Evolutionary conservation across 2,329 filamentous ascomycete species (phyloP), one percentile per base, ranked within the genome.

Genomic region (Aspergillus felis): DNA sequence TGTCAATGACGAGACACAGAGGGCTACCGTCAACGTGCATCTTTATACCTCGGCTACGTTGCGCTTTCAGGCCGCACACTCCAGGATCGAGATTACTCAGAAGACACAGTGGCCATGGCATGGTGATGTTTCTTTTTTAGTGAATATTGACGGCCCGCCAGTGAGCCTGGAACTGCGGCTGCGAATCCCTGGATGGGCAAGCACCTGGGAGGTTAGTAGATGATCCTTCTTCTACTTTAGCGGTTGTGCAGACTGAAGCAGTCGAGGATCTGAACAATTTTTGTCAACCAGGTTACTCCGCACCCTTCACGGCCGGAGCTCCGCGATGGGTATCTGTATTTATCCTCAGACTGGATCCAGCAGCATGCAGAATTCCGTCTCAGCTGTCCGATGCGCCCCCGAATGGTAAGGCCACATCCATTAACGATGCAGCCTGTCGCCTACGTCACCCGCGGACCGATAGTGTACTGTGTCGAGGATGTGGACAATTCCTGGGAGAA

Each of bases 401-500:
- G 80, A 32, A 78, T 79, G 52, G 62, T 84, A 3, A 68, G 77
- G 2, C 82, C 84, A 0, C 81, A 86, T 62, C 83, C 83, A 0
- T 81, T 81, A 61, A 82, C 83, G 0, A 81, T 81, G 61, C 82
- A 85, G 63, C 70, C 78, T n/a, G 82, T 80, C 2, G 61, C 84
- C 41, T 76, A 80, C 1, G 67, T 87, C 6, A 82, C 79, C 2
- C 77, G 84, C 3, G 85, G 85, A 0, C 84, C 84, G 0, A 65
- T 87, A 5, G 73, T 87, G 4, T 87, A 87, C 67, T 87, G 84
- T 57, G 77, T 82, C 3, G 85, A 87, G 64, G 84, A 87, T 55
- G 64, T 76, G 6, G 84, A 87, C 62, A 84, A 86, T 56, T 38
- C 59, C 20, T 53, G 61, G 10, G 55, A 58, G 27, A 22, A 56